Base-by-base conservation (phyloP, 768 basidiomycete genomes). In the Rhizopogon salebrosus region DNA sequence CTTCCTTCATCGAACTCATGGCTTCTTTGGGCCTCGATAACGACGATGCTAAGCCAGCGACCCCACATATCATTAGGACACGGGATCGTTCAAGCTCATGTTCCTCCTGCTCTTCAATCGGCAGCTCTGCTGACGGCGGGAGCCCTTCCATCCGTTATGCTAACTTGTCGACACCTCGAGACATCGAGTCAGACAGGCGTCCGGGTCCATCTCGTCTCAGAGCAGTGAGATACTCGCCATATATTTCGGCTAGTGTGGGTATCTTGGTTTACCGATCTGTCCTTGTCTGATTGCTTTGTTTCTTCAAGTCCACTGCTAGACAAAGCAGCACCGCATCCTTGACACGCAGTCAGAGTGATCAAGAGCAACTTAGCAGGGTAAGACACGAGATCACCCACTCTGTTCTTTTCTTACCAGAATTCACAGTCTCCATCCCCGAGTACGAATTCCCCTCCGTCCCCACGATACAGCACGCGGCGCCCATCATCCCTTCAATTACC, bases 1-100 rank as follows among this genome's bases (percentile, higher is more conserved):
- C 90, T 63, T 91, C 90, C 52, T 92, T 92, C 67, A 83, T 89
- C 54, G 84, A 91, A 72, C 86, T 92, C 66, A 89, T 92, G 88
- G 81, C 82, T 57, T 81, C 90, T 55, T 75, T 92, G 60, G 90
- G 87, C 57, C 76, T 92, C 68, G 82, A 87, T 58, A 77, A 78
- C 58, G 67, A 64, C 10, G 58, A 68, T 27, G 42, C 71, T 49
- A 67, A 71, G 42, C 57, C 64, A 57, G 62, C 55, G 46, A 60
- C 71, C 42, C 49, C 70, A 60, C 61, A 58, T 55, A 57, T 66
- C 56, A 56, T 36, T 35, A 29, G 51, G 4, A 37, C 58, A 18
- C 68, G 64, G 52, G 64, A 67, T 52, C 69, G 65, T 60, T 73
- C 72, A 26, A 72, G 75, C 23, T 71, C 73, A 26, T 77, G 80